Conservation (phyloP, 1,139 yeast species). For the Kurtzmaniella quercitrusa region DNA sequence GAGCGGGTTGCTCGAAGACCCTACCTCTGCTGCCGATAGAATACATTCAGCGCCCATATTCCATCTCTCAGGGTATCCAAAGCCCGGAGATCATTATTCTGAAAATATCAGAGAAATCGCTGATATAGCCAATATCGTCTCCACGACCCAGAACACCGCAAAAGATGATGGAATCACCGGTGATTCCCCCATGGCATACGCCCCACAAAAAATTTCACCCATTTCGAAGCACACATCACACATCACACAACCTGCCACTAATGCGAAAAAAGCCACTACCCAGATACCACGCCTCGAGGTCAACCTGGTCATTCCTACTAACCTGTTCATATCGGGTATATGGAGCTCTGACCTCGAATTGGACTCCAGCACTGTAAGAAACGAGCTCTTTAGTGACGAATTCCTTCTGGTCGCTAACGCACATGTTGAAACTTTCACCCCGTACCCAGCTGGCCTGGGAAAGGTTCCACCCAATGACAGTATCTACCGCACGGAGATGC, state of each 20-base stretch:
- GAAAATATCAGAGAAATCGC: too few relatives aligned
- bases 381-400: conserved; percentile 3
- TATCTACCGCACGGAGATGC: conserved; percentile 22
- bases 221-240: not conserved
- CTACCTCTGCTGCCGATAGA: not conserved
- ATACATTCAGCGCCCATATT: not conserved
- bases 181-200: too few relatives aligned
- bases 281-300: not conserved
- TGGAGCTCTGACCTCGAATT: not conserved
- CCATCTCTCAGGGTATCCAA: not conserved
- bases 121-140: too few relatives aligned
- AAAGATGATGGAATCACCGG: too few relatives aligned
- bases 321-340: not conserved
- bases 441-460: not conserved
- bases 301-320: not conserved
- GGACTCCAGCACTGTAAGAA: conserved; percentile 1
- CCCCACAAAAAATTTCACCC: not conserved
- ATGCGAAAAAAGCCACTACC: not conserved
- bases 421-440: conserved; percentile 3
- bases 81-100: not conserved
- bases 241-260: not conserved
- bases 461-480: conserved; percentile 5
- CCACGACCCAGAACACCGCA: too few relatives aligned
- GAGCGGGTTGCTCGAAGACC: not conserved
- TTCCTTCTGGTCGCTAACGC: conserved; percentile 1